A percentile compares a stretch with the other conserved stretches of the same genome.
phyloP scores from a whole-genome alignment of 768 basidiomycete genomes.

The Russula vinacea region DNA sequence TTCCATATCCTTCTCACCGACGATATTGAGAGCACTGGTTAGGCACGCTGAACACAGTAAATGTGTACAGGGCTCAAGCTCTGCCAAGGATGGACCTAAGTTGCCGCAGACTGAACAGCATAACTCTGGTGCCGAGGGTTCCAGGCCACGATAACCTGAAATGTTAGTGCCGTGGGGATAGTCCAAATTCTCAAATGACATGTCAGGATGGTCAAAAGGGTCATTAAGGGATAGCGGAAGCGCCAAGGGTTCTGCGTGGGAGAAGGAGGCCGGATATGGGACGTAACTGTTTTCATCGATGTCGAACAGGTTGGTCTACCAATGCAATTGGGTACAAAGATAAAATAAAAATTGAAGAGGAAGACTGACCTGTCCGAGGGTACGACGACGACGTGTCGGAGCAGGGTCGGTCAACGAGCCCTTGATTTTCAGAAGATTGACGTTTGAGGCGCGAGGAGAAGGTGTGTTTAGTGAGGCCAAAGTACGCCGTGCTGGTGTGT shows the following conservation, averaged over 20 bases:
- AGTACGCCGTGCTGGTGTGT: slow-evolving; percentile 39
- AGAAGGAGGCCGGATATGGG: slow-evolving; percentile 42
- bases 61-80: slow-evolving; percentile 73
- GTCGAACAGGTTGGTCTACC: slow-evolving; percentile 56
- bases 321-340: slow-evolving; percentile 33
- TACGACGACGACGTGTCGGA: slow-evolving; percentile 43
- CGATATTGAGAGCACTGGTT: slow-evolving; percentile 84
- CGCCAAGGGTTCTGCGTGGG: slow-evolving; percentile 35
- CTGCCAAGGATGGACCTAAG: slow-evolving; percentile 49
- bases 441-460: slow-evolving; percentile 59
- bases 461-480: slow-evolving; percentile 53
- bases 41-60: slow-evolving; percentile 76
- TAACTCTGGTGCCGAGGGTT: slow-evolving; percentile 31
- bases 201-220: slow-evolving; percentile 41
- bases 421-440: slow-evolving; percentile 57
- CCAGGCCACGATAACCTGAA: slow-evolving; percentile 30
- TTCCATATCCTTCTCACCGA: slow-evolving; percentile 84
- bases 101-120: slow-evolving; percentile 66
- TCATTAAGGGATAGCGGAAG: slow-evolving; percentile 42
- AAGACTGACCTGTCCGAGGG: slow-evolving; percentile 42
- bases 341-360: slow-evolving; percentile 5
- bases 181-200: slow-evolving; percentile 31
- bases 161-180: slow-evolving; percentile 34
- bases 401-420: slow-evolving; percentile 74
- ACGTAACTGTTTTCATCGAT: slow-evolving; percentile 72